These are phyloP conservation scores for Inga leiocalycina DNA, from an alignment of 306 rosid species.

Conservation along the genomic window DNA sequence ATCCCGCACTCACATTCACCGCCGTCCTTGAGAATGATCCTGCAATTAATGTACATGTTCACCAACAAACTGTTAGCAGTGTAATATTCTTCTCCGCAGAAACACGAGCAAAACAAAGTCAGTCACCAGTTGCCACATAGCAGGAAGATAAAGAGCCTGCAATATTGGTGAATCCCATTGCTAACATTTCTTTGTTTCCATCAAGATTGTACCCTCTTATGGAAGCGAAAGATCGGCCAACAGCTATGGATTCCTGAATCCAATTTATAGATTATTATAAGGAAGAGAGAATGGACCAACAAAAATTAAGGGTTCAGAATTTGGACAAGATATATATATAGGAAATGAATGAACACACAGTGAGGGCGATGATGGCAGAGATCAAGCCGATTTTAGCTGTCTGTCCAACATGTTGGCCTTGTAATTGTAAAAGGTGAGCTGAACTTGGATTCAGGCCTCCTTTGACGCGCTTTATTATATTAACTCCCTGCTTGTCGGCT, in stretches of 20 bases:
- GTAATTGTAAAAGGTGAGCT: conserved; percentile 58
- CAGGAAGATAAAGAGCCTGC: conserved; percentile 89
- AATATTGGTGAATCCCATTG: conserved; percentile 88
- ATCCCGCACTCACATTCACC: conserved; percentile 84
- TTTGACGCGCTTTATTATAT: conserved; percentile 69
- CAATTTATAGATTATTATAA: conserved; percentile 18
- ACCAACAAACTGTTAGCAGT: not conserved
- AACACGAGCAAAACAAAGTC: not conserved
- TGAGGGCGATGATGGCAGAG: conserved; percentile 78
- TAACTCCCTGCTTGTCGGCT: conserved; percentile 85
- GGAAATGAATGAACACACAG: conserved; percentile 50
- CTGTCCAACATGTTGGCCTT: conserved; percentile 65
- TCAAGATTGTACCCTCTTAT: conserved; percentile 85
- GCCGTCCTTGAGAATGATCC: conserved; percentile 92
- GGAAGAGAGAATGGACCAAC: not conserved
- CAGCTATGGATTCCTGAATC: conserved; percentile 72
- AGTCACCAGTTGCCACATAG: conserved; percentile 83
- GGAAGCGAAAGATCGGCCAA: conserved; percentile 92
- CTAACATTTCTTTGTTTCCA: conserved; percentile 92
- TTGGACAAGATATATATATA: not conserved
- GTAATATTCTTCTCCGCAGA: not conserved
- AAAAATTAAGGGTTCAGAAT: not conserved
- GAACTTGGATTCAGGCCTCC: conserved; percentile 81
- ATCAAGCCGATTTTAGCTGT: conserved; percentile 78
- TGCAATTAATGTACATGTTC: conserved; percentile 27